Percentiles rank a stretch among this genome's conserved stretches.
phyloP scores from a whole-genome alignment of 257 asterid genomes.

The Primulina eburnea region DNA sequence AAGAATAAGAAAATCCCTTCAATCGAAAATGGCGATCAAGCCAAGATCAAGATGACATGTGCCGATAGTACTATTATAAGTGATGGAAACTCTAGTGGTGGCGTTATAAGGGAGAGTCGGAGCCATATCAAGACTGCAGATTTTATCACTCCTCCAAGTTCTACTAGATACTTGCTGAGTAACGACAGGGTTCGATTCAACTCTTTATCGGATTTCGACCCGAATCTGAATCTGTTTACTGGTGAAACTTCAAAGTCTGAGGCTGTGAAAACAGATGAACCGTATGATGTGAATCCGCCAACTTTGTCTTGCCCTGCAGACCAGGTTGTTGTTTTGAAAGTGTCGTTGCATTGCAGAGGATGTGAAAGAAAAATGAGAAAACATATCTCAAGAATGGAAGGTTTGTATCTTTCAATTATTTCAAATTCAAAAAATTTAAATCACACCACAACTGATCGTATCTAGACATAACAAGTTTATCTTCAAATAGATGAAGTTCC shows the following conservation, averaged over 20 bases:
- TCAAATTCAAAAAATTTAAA: neutral
- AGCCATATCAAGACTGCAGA: slow-evolving; percentile 48
- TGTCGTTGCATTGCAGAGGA: slow-evolving; percentile 87
- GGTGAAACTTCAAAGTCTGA: slow-evolving; percentile 22
- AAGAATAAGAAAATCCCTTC: slow-evolving; percentile 16
- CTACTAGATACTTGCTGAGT: slow-evolving; percentile 62
- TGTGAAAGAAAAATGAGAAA: slow-evolving; percentile 85
- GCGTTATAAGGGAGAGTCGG: slow-evolving; percentile 41
- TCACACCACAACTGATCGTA: too few relatives aligned
- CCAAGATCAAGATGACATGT: slow-evolving; percentile 15
- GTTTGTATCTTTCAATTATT: slow-evolving; percentile 26
- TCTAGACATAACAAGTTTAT: too few relatives aligned
- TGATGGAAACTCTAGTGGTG: neutral
- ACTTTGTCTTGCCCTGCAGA: slow-evolving; percentile 24
- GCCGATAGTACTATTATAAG: neutral
- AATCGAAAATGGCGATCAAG: slow-evolving; percentile 21
- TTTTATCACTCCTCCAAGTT: slow-evolving; percentile 72
- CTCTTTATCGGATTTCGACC: slow-evolving; percentile 31
- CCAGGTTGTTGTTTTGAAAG: slow-evolving; percentile 80
- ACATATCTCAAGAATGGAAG: slow-evolving; percentile 83
- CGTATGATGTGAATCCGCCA: neutral
- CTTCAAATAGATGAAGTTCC: too few relatives aligned
- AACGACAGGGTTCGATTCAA: slow-evolving; percentile 38
- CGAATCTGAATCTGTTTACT: slow-evolving; percentile 21
- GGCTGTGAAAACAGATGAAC: slow-evolving; percentile 27